Evolutionary conservation across 306 rosid genomes (phyloP), one percentile per base, ranked within the genome.

Genomic region (Boehmeria nivea): DNA sequence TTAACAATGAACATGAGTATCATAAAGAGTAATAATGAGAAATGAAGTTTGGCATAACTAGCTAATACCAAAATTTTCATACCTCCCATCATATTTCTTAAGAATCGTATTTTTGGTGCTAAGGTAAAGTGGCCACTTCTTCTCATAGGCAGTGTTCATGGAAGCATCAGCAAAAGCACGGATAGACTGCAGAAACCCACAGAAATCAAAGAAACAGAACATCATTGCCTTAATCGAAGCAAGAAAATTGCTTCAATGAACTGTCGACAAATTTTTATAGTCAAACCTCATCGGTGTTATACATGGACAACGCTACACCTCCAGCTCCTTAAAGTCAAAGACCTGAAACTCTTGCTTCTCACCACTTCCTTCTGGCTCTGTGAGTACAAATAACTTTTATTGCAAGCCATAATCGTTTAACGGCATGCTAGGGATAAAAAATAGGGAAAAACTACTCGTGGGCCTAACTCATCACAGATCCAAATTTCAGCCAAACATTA

Each of bases 71-170:
- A n/a, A 37, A 62, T 51, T 38, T 37, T 61, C 72, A 62, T 75
- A 91, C 99, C 99, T 91, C 74, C 99, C 99, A 69, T 91, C 99
- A 34, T 91, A 91, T 68, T 91, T 91, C 99, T 91, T 91, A 46
- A 91, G 93, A 63, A 91, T 87, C 34, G 99, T 91, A 57, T 91
- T 91, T 72, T 91, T 91, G 57, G 99, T 91, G 81, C 99, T 91
- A 42, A 91, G 99, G 73, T 91, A 91, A 22, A 91, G 89, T 31
- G 99, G 99, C 99, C 99, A 91, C 62, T 91, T 84, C 69, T 91
- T 91, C 81, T 87, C 75, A 49, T 59, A 73, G 73, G 99, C 99
- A 59, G 82, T 76, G 69, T 76, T 57, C 99, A 91, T 81, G 40
- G 99, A 91, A 40, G 99, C 86, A 19, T 83, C 95, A 20, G 96